Conservation (phyloP, 805 yeast genomes). For the Ascoidea rubescens region DNA sequence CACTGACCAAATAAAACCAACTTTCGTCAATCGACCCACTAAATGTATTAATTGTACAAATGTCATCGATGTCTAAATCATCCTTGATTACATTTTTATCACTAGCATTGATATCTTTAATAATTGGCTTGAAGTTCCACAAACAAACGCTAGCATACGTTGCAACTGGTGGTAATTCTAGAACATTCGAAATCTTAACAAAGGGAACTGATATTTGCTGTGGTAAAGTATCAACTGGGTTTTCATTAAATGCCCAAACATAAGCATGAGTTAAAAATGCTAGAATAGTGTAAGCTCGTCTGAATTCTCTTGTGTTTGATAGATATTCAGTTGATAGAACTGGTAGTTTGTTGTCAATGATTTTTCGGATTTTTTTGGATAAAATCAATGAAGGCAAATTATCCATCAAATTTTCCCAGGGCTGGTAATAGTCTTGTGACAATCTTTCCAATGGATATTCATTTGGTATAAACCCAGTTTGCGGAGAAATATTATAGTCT, state of each 20-base stretch:
- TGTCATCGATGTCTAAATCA: conserved; percentile 43
- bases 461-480: conserved; percentile 70
- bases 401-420: conserved; percentile 64
- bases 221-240: conserved; percentile 53
- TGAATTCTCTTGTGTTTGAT: conserved; percentile 29
- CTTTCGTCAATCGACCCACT: conserved; percentile 86
- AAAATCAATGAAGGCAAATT: conserved; percentile 64
- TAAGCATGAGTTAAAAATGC: conserved; percentile 81
- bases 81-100: conserved; percentile 17
- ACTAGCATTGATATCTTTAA: conserved; percentile 22
- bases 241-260: conserved; percentile 63
- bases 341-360: conserved; percentile 52
- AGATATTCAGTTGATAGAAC: conserved; percentile 35
- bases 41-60: conserved; percentile 71
- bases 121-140: conserved; percentile 69
- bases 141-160: conserved; percentile 79
- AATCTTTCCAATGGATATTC: conserved; percentile 46
- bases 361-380: conserved; percentile 42
- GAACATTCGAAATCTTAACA: conserved; percentile 35
- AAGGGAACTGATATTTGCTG: conserved; percentile 58
- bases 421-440: conserved; percentile 45
- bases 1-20: conserved; percentile 87
- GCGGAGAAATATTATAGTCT: conserved; percentile 58
- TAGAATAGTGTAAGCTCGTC: conserved; percentile 72
- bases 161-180: conserved; percentile 75